Base-by-base conservation (phyloP, 208 protist species). In the Porcisia hertigi region DNA sequence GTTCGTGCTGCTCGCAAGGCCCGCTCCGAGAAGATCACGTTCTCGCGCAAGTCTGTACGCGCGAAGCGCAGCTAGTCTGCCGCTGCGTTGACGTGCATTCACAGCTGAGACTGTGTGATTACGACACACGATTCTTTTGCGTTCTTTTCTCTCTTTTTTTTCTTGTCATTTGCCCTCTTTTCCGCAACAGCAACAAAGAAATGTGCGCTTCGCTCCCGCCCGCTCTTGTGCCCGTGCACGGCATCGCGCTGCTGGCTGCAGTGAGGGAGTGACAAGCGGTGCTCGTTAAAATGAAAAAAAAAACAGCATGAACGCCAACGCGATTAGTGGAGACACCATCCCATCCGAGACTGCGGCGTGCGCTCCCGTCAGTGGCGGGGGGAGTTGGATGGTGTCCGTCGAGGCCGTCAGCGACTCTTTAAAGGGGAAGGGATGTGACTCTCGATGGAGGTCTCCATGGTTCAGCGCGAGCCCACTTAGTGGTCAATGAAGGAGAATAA, bases 1-100 rank as follows among this genome's bases (percentile, higher is more conserved):
- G 86, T 96, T 30, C 52, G 62, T 16, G 91, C 87, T 52, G 89
- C 89, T 55, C 88, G 89, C 86, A 96, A 96, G 91, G 89, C 80
- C 71, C 89, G 80, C 86, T 96, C 91, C 23, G 75, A 86, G 75
- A 92, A 90, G 80, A 84, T 79, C 75, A 87, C 58, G 69, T 96
- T 94, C 82, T 81, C 86, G 62, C 92, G 88, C 88, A 96, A 90
- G 86, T 47, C 84, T 18, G 87, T 92, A 54, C 92, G 92, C 73
- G 78, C 89, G 54, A 93, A 91, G 86, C 84, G 86, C 74, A 80
- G 87, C 71, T 90, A 92, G 55, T 59, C 41, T 9, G 57, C n/a
- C 8, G 23, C 14, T 66, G 67, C 30, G 52, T 55, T 14, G 16
- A 20, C 30, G 49, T 62, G 58, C 41, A 65, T 14, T 54, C 16